Percentiles rank a stretch among this genome's conserved stretches.
phyloP scores from a whole-genome alignment of 805 yeast genomes.

The Candida manassasensis region DNA sequence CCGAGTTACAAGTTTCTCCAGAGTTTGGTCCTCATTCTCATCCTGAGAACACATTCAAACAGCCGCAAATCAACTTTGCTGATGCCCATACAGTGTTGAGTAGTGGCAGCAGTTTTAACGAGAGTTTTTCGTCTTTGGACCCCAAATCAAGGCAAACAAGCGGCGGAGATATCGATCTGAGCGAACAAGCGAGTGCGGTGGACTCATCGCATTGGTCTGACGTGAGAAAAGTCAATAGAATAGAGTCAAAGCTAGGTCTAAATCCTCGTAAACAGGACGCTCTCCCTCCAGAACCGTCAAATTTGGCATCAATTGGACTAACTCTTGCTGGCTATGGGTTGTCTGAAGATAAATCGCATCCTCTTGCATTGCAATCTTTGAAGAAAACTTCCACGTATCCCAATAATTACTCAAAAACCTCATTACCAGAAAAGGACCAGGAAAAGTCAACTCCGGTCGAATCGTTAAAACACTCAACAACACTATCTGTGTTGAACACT shows the following conservation, averaged over 20 bases:
- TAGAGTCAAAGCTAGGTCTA: neutral
- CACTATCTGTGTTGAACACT: conserved; percentile 2
- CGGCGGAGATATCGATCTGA: neutral
- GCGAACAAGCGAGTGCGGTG: neutral
- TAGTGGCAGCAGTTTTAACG: conserved; percentile 5
- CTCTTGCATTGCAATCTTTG: conserved; percentile 11
- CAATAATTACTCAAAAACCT: conserved; percentile 4
- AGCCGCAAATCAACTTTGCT: neutral
- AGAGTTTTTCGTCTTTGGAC: conserved; percentile 13
- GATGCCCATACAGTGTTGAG: neutral
- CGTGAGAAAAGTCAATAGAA: neutral
- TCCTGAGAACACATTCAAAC: neutral
- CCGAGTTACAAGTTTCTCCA: neutral
- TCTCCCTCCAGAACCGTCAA: conserved; percentile 7
- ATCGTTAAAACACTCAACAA: conserved; percentile 4
- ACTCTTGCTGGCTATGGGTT: conserved; percentile 26
- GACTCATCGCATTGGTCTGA: neutral
- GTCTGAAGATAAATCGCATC: conserved; percentile 22
- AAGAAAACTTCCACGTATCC: neutral
- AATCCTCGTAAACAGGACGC: neutral
- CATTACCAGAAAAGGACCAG: conserved; percentile 3
- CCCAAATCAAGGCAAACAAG: conserved; percentile 10
- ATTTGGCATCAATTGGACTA: conserved; percentile 20
- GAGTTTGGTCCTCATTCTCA: too few species aligned
- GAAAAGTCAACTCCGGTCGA: neutral